Percentiles rank a stretch among this genome's conserved stretches.
phyloP scores from a whole-genome alignment of 1,284 basidiomycete genomes.

The Porphyrellus sp. region DNA sequence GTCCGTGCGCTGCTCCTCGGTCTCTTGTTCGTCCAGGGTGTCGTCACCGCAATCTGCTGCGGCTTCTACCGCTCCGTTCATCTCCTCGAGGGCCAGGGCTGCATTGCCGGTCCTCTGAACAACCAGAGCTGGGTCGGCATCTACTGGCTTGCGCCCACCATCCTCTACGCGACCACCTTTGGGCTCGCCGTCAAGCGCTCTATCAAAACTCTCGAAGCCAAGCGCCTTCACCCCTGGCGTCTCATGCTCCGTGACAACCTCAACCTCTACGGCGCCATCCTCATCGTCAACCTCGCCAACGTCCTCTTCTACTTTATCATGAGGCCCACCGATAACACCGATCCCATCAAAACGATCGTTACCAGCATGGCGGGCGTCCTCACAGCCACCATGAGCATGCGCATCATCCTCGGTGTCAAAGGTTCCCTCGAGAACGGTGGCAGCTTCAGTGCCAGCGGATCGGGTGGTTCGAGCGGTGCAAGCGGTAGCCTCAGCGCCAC shows the following conservation, averaged over 20 bases:
- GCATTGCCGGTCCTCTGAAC: slow-evolving; percentile 74
- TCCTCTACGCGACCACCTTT: slow-evolving; percentile 55
- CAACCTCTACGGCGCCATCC: slow-evolving; percentile 76
- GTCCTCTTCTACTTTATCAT: slow-evolving; percentile 80
- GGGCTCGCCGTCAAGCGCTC: slow-evolving; percentile 63
- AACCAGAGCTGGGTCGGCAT: slow-evolving; percentile 68
- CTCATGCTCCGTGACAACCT: slow-evolving; percentile 83
- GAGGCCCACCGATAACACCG: slow-evolving; percentile 53
- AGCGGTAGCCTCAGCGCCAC: slow-evolving; percentile 36
- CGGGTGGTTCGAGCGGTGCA: slow-evolving; percentile 37
- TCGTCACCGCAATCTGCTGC: slow-evolving; percentile 65
- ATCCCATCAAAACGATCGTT: slow-evolving; percentile 76
- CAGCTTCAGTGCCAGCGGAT: slow-evolving; percentile 55
- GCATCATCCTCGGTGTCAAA: slow-evolving; percentile 75
- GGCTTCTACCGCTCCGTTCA: slow-evolving; percentile 76
- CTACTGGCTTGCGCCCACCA: slow-evolving; percentile 74
- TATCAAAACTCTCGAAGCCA: slow-evolving; percentile 54
- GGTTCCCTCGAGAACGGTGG: slow-evolving; percentile 68
- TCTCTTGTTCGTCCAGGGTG: slow-evolving; percentile 63
- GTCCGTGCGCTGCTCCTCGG: slow-evolving; percentile 54
- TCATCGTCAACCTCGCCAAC: slow-evolving; percentile 74
- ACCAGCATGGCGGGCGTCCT: slow-evolving; percentile 78
- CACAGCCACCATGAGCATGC: slow-evolving; percentile 79
- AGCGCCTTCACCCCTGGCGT: slow-evolving; percentile 67
- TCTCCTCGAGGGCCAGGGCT: slow-evolving; percentile 67